Evolutionary conservation across 2,329 filamentous ascomycete genomes (phyloP), one percentile per base, ranked within the genome.

Genomic region (Fusarium chuoi): DNA sequence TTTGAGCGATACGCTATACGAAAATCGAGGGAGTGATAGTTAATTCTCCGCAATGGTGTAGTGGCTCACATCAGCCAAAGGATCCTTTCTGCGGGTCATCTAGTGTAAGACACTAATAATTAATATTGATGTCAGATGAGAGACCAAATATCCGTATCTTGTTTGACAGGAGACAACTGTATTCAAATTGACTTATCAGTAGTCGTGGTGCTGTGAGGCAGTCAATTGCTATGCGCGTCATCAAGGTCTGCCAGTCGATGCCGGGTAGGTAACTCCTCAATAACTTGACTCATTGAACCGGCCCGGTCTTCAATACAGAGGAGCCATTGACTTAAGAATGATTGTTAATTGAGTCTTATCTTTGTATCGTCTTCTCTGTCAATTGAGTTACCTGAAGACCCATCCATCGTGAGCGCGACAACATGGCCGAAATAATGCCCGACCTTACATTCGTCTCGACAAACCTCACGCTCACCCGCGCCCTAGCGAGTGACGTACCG

Each of bases 401-500:
- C 24, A 0, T 46, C 7, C 12, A 15, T 0, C 11, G 26, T 28
- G 18, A 49, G 8, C 48, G n/a, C 5, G 5, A 36, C 8, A 22
- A 22, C 6, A 26, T 52, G 33, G 7, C 11, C 9, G 8, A 28
- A 18, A 28, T 6, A 3, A 28, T 15, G 4, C 1, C 9, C 3
- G 49, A 68, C 7, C 55, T 68, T 42, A 20, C 28, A 0, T 65
- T 56, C 4, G 28, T 22, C 2, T 30, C 18, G 0, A 3, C 33
- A 20, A 12, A 41, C 1, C 41, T 68, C 12, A 28, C 28, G 0
- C 42, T 77, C 3, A n/a, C n/a, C 8, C 49, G 68, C 22, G 71
- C 73, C 3, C 28, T 38, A 7, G 6, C n/a, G 1, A 44, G 39
- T 7, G 71, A 82, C 33, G 63, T 80, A 52, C 77, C 80, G n/a